These are phyloP conservation scores for Jatropha multifida DNA, from an alignment of 441 rosid genomes.

Conservation along the genomic window DNA sequence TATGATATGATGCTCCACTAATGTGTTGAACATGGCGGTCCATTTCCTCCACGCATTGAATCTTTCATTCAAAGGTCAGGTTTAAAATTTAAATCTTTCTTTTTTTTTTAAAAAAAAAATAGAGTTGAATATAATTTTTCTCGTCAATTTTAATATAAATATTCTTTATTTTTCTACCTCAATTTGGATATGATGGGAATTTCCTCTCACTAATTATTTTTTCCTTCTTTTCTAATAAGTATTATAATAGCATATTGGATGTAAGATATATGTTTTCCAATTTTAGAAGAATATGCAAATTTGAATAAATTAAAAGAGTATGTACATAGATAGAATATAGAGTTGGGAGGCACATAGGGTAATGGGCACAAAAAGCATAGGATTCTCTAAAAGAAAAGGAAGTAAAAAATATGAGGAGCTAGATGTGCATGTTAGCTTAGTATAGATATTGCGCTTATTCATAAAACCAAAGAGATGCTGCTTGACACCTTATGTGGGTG, in stretches of 20 bases:
- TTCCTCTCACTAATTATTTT: no score
- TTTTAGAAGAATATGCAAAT: not conserved
- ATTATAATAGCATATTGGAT: no score
- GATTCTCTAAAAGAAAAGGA: conserved; percentile 32
- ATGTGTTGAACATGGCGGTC: conserved; percentile 20
- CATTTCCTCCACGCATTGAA: not conserved
- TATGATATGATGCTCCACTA: conserved; percentile 13
- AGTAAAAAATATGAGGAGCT: conserved; percentile 1
- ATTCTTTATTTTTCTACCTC: no score
- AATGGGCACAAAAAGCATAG: conserved; percentile 35
- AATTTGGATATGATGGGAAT: no score
- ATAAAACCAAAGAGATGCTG: conserved; percentile 17
- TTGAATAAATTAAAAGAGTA: conserved; percentile 23
- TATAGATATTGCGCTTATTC: not conserved
- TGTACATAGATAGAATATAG: not conserved
- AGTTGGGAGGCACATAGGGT: not conserved
- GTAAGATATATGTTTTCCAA: no score
- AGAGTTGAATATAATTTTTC: no score
- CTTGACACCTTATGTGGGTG: conserved; percentile 31
- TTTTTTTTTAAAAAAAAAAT: no score
- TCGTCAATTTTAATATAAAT: no score
- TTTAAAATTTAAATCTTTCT: not conserved
- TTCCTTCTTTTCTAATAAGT: no score
- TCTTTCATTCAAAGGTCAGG: not conserved
- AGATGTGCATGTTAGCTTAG: conserved; percentile 21